These are phyloP conservation scores for Penicillium daleae DNA, from an alignment of 495 filamentous ascomycete species.

Conservation along the genomic window DNA sequence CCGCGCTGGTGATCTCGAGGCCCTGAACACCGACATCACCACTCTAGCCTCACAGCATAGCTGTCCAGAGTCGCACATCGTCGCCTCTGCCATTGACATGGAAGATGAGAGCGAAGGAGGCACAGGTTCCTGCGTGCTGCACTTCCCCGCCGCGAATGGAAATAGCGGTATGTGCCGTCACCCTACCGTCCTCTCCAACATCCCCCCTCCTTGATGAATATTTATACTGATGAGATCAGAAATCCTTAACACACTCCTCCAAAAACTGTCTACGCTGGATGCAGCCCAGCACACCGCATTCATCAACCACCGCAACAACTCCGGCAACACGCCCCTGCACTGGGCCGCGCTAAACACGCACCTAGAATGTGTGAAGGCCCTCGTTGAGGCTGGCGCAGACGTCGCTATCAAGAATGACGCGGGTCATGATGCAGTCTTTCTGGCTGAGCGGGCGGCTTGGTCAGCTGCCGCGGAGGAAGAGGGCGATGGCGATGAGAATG, in stretches of 20 bases:
- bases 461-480: conserved; percentile 32
- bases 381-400: conserved; percentile 75
- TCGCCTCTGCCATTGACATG: conserved; percentile 68
- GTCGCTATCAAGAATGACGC: conserved; percentile 74
- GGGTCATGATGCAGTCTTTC: conserved; percentile 82
- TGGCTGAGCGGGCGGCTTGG: conserved; percentile 71
- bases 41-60: conserved; percentile 59
- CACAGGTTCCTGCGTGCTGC: conserved; percentile 60
- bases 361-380: conserved; percentile 72
- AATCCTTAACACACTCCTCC: conserved; percentile 54
- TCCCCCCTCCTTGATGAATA: no score
- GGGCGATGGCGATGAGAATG: conserved; percentile 23
- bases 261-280: conserved; percentile 38
- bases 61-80: conserved; percentile 55
- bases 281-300: conserved; percentile 37
- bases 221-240: conserved; percentile 32
- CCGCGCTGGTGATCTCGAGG: conserved; percentile 71
- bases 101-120: conserved; percentile 66
- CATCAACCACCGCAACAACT: conserved; percentile 71
- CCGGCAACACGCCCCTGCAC: conserved; percentile 88
- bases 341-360: conserved; percentile 93
- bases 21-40: conserved; percentile 64
- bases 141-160: conserved; percentile 91
- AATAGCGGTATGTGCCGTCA: conserved; percentile 75
- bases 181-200: no score